Evolutionary conservation across 2,329 filamentous ascomycete genomes (phyloP).

Genomic region (Nemania diffusa): DNA sequence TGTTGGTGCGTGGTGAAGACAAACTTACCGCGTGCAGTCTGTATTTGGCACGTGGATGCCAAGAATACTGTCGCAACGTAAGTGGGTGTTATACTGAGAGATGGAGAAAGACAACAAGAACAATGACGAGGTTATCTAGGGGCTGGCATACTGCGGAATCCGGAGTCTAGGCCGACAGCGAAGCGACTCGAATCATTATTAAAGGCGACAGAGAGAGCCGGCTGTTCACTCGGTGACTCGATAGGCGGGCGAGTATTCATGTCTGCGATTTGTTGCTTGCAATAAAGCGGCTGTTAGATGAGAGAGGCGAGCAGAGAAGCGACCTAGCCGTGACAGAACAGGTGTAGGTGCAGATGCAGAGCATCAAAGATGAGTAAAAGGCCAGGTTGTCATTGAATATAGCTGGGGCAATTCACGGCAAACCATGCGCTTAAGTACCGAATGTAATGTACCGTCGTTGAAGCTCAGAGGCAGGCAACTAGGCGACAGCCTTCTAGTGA

Average conservation of each 20-base stretch:
- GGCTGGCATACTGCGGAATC: constrained; percentile 77
- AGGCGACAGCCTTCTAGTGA: constrained; percentile 15
- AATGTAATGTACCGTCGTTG: too few relatives aligned
- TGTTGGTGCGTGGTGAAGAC: not conserved
- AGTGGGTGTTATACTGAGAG: constrained; percentile 38
- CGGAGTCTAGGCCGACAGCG: constrained; percentile 84
- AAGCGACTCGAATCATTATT: constrained; percentile 89
- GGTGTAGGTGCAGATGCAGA: constrained; percentile 38
- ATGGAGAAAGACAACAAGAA: not conserved
- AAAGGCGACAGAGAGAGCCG: constrained; percentile 85
- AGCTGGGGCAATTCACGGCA: constrained; percentile 24
- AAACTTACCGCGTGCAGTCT: constrained; percentile 60
- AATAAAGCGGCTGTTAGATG: constrained; percentile 14
- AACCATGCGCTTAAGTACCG: constrained; percentile 11
- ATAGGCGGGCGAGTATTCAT: constrained; percentile 95
- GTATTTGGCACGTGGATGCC: constrained; percentile 76
- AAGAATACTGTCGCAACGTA: constrained; percentile 70
- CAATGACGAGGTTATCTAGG: not conserved
- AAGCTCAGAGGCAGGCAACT: constrained; percentile 10
- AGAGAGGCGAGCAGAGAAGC: constrained; percentile 27
- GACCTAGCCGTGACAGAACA: constrained; percentile 32
- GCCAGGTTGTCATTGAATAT: constrained; percentile 35
- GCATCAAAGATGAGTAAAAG: constrained; percentile 40
- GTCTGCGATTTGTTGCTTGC: constrained; percentile 39
- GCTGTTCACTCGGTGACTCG: constrained; percentile 77